phyloP scores from a whole-genome alignment of 2,329 filamentous ascomycete genomes.

The Spiromastix sp. region DNA sequence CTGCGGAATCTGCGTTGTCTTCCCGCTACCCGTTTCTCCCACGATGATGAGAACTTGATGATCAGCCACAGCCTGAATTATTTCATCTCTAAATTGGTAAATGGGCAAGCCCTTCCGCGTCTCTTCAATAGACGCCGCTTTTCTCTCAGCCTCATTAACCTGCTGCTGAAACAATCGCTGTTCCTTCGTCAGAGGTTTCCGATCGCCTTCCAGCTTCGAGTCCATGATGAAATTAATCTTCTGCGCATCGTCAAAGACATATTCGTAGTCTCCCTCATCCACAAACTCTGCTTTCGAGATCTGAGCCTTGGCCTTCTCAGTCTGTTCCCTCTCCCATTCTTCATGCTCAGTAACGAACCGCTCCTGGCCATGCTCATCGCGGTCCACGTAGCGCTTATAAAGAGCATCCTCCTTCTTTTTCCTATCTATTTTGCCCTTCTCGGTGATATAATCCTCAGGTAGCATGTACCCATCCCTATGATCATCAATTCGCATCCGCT shows the following conservation, averaged over 20 bases:
- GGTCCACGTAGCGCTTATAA: constrained; percentile 82
- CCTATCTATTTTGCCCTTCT: constrained; percentile 78
- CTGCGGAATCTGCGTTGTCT: constrained; percentile 90
- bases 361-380: constrained; percentile 78
- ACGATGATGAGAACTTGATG: constrained; percentile 87
- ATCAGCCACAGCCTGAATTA: constrained; percentile 74
- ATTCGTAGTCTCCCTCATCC: constrained; percentile 78
- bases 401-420: constrained; percentile 83
- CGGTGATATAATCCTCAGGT: constrained; percentile 90
- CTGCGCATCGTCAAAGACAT: constrained; percentile 82
- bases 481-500: constrained; percentile 79
- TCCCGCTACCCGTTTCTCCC: constrained; percentile 88
- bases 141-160: constrained; percentile 80
- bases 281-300: constrained; percentile 64
- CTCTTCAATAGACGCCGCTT: constrained; percentile 79
- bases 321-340: constrained; percentile 89
- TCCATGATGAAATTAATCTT: constrained; percentile 79
- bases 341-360: constrained; percentile 88
- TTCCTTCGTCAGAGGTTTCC: constrained; percentile 62
- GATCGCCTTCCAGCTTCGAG: constrained; percentile 59
- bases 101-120: constrained; percentile 85
- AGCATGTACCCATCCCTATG: constrained; percentile 85
- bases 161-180: constrained; percentile 69
- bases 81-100: constrained; percentile 74
- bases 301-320: constrained; percentile 76